phyloP scores from a whole-genome alignment of 768 basidiomycete genomes.

The Termitomyces sp. region DNA sequence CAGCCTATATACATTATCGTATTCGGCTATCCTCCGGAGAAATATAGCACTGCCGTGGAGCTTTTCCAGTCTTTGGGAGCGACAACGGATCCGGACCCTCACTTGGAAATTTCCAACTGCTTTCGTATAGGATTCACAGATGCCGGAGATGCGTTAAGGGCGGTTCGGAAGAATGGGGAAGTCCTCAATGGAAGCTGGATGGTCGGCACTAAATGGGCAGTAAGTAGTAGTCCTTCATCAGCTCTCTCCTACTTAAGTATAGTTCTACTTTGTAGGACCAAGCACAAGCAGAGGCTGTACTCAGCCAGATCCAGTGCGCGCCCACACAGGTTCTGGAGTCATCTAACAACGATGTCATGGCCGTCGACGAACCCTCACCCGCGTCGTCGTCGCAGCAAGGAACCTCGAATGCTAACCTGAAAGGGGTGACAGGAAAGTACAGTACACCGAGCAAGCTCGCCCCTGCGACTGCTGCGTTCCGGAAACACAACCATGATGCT shows the following conservation, averaged over 20 bases:
- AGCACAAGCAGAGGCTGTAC: slow-evolving; percentile 49
- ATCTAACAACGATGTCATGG: slow-evolving; percentile 37
- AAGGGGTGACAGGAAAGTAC: slow-evolving; percentile 37
- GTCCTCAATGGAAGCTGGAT: slow-evolving; percentile 73
- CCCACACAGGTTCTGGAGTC: slow-evolving; percentile 20
- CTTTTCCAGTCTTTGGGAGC: slow-evolving; percentile 75
- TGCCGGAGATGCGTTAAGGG: slow-evolving; percentile 71
- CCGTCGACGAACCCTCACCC: slow-evolving; percentile 36
- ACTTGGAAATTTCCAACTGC: slow-evolving; percentile 72
- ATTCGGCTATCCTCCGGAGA: slow-evolving; percentile 87
- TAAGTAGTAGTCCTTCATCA: slow-evolving; percentile 44
- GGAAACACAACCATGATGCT: slow-evolving; percentile 33
- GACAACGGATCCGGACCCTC: slow-evolving; percentile 63
- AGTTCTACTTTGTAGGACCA: slow-evolving; percentile 47
- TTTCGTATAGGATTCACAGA: slow-evolving; percentile 77
- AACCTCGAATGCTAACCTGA: slow-evolving; percentile 4
- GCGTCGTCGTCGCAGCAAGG: slow-evolving; percentile 18
- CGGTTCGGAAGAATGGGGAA: slow-evolving; percentile 82
- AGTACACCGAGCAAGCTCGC: slow-evolving; percentile 73
- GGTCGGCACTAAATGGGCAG: slow-evolving; percentile 86
- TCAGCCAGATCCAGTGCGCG: slow-evolving; percentile 36
- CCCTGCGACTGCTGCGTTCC: slow-evolving; percentile 71
- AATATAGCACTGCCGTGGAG: slow-evolving; percentile 66
- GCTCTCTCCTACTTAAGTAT: too few relatives aligned
- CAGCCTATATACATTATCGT: slow-evolving; percentile 63